Evolutionary conservation across 2,329 filamentous ascomycete species (phyloP).

Genomic region (Lasiodiplodia sp.): DNA sequence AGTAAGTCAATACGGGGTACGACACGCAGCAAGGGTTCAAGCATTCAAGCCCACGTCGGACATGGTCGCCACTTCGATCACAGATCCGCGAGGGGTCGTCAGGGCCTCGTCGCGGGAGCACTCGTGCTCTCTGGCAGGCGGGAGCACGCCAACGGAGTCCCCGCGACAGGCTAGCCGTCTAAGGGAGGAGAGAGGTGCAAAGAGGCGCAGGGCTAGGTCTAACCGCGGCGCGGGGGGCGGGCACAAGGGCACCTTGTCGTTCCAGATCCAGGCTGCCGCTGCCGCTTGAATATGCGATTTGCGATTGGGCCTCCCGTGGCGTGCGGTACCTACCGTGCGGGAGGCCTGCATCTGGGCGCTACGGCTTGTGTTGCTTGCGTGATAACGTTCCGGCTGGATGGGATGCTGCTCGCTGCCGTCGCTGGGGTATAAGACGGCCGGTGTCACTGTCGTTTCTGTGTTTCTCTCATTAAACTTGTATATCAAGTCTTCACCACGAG

Average conservation of each 20-base stretch:
- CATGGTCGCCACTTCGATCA: background rate
- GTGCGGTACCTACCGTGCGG: slow-evolving; percentile 13
- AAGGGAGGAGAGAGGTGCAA: slow-evolving; percentile 4
- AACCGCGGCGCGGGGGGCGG: background rate
- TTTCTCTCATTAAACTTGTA: background rate
- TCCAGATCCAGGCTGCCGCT: background rate
- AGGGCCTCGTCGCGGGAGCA: background rate
- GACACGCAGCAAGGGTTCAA: background rate
- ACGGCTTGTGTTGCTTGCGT: slow-evolving; percentile 3
- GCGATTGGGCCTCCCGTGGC: slow-evolving; percentile 3
- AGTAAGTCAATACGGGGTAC: background rate
- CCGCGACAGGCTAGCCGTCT: slow-evolving; percentile 8
- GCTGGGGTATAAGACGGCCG: slow-evolving; percentile 16
- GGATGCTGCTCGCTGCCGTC: background rate
- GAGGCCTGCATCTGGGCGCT: slow-evolving; percentile 1
- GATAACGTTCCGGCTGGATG: slow-evolving; percentile 19
- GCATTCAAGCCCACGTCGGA: background rate
- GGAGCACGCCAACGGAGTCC: background rate
- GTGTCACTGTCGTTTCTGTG: background rate
- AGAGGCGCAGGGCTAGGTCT: slow-evolving; percentile 1
- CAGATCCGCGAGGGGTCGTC: background rate
- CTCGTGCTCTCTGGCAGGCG: background rate
- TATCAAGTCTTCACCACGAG: background rate
- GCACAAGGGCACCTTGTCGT: slow-evolving; percentile 1
- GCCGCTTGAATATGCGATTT: background rate